Evolutionary conservation across 306 rosid genomes (phyloP).

Genomic region (Cicer bijugum): DNA sequence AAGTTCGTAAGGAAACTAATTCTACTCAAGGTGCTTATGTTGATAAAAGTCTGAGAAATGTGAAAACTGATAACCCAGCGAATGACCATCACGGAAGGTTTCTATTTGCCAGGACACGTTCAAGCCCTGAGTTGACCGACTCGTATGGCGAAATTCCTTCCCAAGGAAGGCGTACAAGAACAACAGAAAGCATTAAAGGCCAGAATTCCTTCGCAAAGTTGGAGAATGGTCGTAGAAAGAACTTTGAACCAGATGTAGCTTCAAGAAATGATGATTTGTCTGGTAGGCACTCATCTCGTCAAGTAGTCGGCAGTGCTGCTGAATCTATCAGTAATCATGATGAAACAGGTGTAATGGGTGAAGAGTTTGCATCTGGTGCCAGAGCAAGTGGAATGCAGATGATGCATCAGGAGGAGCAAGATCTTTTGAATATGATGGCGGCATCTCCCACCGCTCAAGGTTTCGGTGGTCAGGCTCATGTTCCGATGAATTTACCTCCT

Average conservation of each 20-base stretch:
- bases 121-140: constrained; percentile 97
- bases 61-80: constrained; percentile 50
- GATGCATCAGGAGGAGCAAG: constrained; percentile 95
- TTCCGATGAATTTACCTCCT: constrained; percentile 72
- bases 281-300: constrained; percentile 54
- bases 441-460: constrained; percentile 70
- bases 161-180: constrained; percentile 62
- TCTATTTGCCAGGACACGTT: constrained; percentile 89
- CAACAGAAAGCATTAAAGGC: constrained; percentile 62
- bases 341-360: constrained; percentile 55
- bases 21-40: constrained; percentile 51
- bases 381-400: constrained; percentile 62
- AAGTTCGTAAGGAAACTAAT: constrained; percentile 58
- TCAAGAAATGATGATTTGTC: constrained; percentile 65
- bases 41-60: constrained; percentile 64
- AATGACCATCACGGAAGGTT: constrained; percentile 72
- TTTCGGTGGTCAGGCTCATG: constrained; percentile 71
- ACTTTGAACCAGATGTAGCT: constrained; percentile 56
- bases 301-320: constrained; percentile 54
- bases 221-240: constrained; percentile 70
- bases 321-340: constrained; percentile 67
- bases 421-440: constrained; percentile 83
- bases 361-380: constrained; percentile 70
- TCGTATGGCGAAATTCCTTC: constrained; percentile 72
- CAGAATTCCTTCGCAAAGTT: constrained; percentile 54